Conservation (phyloP, 2,329 filamentous ascomycete species). For the Apiospora pterosperma region DNA sequence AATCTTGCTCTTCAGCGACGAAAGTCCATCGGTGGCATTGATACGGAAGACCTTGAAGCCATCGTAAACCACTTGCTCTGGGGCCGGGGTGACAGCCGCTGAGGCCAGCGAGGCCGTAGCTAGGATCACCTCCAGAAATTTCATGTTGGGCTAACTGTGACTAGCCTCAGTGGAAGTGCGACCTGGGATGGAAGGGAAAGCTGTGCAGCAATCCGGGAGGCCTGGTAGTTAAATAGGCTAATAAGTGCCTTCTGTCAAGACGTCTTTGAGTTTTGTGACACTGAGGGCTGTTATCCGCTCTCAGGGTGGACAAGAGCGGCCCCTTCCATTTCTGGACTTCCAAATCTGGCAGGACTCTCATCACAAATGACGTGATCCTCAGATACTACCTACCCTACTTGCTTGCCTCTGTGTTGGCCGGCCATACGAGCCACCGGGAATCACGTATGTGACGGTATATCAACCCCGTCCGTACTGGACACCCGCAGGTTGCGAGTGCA, state of each 20-base stretch:
- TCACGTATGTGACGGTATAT: neutral
- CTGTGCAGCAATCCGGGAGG: neutral
- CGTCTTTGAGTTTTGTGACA: too few relatives aligned
- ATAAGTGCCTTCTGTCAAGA: too few relatives aligned
- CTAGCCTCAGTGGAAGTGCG: neutral
- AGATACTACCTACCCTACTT: neutral
- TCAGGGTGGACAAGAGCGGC: neutral
- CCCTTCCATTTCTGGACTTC: neutral
- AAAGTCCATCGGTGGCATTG: constrained; percentile 11
- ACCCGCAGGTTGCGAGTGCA: neutral
- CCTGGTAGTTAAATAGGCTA: neutral
- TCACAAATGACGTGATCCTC: neutral
- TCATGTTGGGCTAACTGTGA: constrained; percentile 1
- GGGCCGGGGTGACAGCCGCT: constrained; percentile 6
- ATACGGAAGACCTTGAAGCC: constrained; percentile 31
- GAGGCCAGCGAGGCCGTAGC: constrained; percentile 9
- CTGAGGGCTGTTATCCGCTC: neutral
- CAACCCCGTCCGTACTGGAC: too few relatives aligned
- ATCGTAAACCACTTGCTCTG: constrained; percentile 24
- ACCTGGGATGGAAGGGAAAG: neutral
- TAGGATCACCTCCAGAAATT: constrained; percentile 2
- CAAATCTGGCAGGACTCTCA: neutral
- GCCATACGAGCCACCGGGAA: neutral
- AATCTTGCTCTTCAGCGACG: constrained; percentile 15
- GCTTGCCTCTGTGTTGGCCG: neutral